Evolutionary conservation across 2,329 filamentous ascomycete genomes (phyloP).

Genomic region (Thermochaetoides dissita): DNA sequence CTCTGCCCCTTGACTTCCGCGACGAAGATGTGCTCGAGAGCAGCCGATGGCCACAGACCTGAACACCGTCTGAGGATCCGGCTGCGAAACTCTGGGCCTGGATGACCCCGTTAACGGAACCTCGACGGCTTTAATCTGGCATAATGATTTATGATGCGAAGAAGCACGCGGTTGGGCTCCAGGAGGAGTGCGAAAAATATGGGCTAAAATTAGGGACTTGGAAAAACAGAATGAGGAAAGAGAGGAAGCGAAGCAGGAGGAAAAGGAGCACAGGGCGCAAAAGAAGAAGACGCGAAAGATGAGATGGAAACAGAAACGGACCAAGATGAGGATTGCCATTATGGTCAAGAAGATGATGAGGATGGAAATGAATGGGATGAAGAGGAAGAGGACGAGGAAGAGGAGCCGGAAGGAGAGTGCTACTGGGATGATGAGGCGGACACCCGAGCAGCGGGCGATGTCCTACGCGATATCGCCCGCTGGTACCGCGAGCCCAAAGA

Average conservation of each 20-base stretch:
- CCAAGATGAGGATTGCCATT: too few species aligned
- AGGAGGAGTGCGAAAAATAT: too few species aligned
- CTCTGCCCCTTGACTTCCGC: conserved; percentile 11
- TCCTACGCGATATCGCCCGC: conserved; percentile 12
- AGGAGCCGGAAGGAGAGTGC: not conserved
- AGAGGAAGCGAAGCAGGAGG: not conserved
- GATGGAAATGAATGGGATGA: conserved; percentile 1
- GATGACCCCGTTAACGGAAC: conserved; percentile 15
- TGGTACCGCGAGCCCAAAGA: conserved; percentile 13
- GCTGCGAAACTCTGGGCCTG: conserved; percentile 17
- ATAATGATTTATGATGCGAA: conserved; percentile 18
- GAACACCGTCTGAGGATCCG: conserved; percentile 1
- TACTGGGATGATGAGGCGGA: conserved; percentile 4
- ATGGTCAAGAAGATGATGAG: not conserved
- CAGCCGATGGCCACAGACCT: conserved; percentile 11
- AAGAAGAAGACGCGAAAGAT: not conserved
- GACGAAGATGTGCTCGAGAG: conserved; percentile 6
- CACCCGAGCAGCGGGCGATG: conserved; percentile 3
- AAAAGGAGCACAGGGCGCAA: not conserved
- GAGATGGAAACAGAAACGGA: not conserved
- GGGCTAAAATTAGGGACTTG: too few species aligned
- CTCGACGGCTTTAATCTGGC: too few species aligned
- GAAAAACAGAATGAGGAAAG: not conserved
- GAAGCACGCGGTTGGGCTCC: conserved; percentile 15
- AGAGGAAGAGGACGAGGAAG: conserved; percentile 1